Evolutionary conservation across 73 alveolate species (phyloP), one percentile per base, ranked within the genome.

Genomic region (Tetrahymena elliotti): DNA sequence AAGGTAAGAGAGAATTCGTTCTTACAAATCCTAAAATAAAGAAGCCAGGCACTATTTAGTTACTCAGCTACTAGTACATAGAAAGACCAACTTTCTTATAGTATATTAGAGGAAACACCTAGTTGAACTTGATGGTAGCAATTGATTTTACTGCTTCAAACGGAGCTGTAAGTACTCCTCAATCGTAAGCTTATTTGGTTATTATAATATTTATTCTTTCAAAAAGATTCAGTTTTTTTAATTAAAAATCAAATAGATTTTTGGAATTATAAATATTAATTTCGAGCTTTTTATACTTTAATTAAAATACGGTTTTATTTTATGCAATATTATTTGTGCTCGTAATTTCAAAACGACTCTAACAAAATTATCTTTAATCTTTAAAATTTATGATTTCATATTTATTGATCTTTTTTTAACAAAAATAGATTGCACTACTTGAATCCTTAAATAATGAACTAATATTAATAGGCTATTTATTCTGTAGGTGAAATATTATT

Each of bases 71-170:
- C 33, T 16, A 35, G n/a, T 52, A 95, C 47, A 93, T 93, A 36
- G 98, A 97, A 92, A 96, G 38, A 95, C 97, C 97, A 52, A 37
- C 95, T 27, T 98, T 98, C 84, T 53, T 95, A 84, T 97, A 97
- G 39, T 98, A 96, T 22, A 82, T 97, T 40, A 96, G 99, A 97
- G 94, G 95, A 36, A 83, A 35, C 38, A 83, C 39, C 96, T 96
- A 96, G 31, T 92, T 98, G 9, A 96, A 95, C 54, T 38, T 98
- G 84, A 93, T 97, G 37, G 97, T 97, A 18, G 99, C 99, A 33
- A 97, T 98, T 38, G 99, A 98, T 95, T 98, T 97, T 83, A 98
- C 99, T 38, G 99, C 97, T 15, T 97, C 99, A 39, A 98, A 98
- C 97, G 99, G 99, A 33, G 98, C 96, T 36, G 96, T 96, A 22